Evolutionary conservation across 805 yeast species (phyloP).

Genomic region (Candida chilensis): DNA sequence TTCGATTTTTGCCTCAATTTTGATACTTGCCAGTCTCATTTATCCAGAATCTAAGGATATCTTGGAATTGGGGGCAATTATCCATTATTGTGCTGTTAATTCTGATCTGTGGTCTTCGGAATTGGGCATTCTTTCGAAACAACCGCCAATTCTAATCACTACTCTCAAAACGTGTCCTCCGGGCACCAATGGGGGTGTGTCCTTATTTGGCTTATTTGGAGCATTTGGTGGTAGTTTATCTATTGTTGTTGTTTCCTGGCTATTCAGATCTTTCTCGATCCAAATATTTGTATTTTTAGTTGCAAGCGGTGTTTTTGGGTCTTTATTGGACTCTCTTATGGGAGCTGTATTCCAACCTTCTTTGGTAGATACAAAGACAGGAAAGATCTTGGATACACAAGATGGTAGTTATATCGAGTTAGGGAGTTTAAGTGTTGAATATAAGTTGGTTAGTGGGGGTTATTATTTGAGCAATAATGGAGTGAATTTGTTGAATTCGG

Average conservation of each 20-base stretch:
- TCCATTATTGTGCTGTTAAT: slow-evolving; percentile 32
- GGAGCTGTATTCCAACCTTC: slow-evolving; percentile 31
- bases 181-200: slow-evolving; percentile 39
- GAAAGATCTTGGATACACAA: slow-evolving; percentile 13
- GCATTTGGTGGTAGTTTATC: slow-evolving; percentile 23
- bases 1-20: slow-evolving; percentile 23
- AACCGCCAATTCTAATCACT: slow-evolving; percentile 27
- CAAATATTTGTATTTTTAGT: slow-evolving; percentile 12
- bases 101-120: slow-evolving; percentile 42
- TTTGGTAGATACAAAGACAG: slow-evolving; percentile 16
- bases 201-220: slow-evolving; percentile 21
- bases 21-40: slow-evolving; percentile 13
- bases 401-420: slow-evolving; percentile 22
- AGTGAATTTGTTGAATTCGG: slow-evolving; percentile 25
- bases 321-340: slow-evolving; percentile 27
- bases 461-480: slow-evolving; percentile 28
- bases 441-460: slow-evolving; percentile 17
- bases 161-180: slow-evolving; percentile 28
- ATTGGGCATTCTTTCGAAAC: slow-evolving; percentile 28
- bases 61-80: slow-evolving; percentile 12
- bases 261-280: slow-evolving; percentile 6
- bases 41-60: slow-evolving; percentile 2
- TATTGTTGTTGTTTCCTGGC: slow-evolving; percentile 17
- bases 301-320: slow-evolving; percentile 22
- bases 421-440: slow-evolving; percentile 7